Percentiles rank a stretch among this genome's conserved stretches.
Evolutionary conservation across 1,139 yeast species (phyloP).

Genomic region (Taiozyma sp.): DNA sequence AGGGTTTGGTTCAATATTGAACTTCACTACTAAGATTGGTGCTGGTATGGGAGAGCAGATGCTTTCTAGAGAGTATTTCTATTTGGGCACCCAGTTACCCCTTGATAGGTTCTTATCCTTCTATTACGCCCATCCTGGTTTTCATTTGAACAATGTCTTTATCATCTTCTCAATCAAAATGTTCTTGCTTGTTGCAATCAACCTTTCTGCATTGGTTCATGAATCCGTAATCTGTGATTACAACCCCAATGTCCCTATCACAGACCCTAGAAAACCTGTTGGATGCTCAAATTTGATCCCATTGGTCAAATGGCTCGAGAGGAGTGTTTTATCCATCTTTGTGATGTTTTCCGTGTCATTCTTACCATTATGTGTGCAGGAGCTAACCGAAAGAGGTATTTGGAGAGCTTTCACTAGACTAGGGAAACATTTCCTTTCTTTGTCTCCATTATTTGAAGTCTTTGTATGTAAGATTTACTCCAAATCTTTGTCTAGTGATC

Average conservation of each 20-base stretch:
- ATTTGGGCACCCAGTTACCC: slow-evolving; percentile 67
- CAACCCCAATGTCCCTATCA: slow-evolving; percentile 54
- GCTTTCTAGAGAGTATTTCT: slow-evolving; percentile 71
- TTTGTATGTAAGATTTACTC: slow-evolving; percentile 72
- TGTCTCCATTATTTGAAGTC: slow-evolving; percentile 71
- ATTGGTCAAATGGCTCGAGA: slow-evolving; percentile 68
- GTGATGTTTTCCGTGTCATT: slow-evolving; percentile 71
- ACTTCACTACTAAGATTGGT: slow-evolving; percentile 74
- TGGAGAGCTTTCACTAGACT: slow-evolving; percentile 68
- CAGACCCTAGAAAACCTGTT: slow-evolving; percentile 54
- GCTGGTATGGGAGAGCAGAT: slow-evolving; percentile 84
- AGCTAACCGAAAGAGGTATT: slow-evolving; percentile 67
- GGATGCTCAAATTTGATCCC: slow-evolving; percentile 69
- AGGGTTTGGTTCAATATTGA: slow-evolving; percentile 73
- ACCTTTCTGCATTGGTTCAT: slow-evolving; percentile 62
- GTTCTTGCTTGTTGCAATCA: slow-evolving; percentile 61
- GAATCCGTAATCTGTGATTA: slow-evolving; percentile 61
- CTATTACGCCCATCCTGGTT: slow-evolving; percentile 75
- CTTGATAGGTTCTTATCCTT: slow-evolving; percentile 71
- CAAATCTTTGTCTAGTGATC: slow-evolving; percentile 58
- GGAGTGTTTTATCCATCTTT: slow-evolving; percentile 70
- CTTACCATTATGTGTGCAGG: slow-evolving; percentile 67
- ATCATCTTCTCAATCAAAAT: slow-evolving; percentile 64
- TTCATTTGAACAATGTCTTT: slow-evolving; percentile 67
- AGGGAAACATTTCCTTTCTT: slow-evolving; percentile 54